These are phyloP conservation scores for Fragilariopsis cylindrus DNA, from an alignment of 108 stramenopile species.

Conservation along the genomic window DNA sequence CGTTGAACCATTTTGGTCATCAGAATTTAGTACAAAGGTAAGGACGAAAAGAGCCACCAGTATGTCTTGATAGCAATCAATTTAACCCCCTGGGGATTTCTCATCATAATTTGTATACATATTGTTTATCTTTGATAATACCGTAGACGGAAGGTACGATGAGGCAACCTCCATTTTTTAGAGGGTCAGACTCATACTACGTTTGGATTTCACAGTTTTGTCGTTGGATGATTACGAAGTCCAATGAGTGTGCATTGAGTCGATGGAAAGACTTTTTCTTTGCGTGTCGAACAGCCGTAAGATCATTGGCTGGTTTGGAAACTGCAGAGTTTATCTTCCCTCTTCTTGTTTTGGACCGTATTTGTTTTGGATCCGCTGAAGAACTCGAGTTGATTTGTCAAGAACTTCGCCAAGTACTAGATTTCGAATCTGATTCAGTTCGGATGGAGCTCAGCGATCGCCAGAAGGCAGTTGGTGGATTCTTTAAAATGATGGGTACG, in stretches of 20 bases:
- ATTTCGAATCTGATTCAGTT: constrained; percentile 21
- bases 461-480: constrained; percentile 62
- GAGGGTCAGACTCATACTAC: constrained; percentile 54
- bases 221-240: constrained; percentile 52
- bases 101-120: not conserved
- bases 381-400: constrained; percentile 54
- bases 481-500: constrained; percentile 71
- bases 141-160: not conserved
- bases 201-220: constrained; percentile 65
- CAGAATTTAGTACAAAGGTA: constrained; percentile 68
- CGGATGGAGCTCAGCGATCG: constrained; percentile 45
- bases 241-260: constrained; percentile 47
- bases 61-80: too few species aligned
- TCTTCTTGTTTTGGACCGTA: constrained; percentile 72
- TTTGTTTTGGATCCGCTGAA: constrained; percentile 70
- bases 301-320: constrained; percentile 60
- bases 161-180: constrained; percentile 74
- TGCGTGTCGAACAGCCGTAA: constrained; percentile 76
- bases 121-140: not conserved
- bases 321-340: constrained; percentile 84
- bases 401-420: constrained; percentile 62
- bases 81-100: too few species aligned
- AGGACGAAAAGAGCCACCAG: not conserved
- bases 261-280: constrained; percentile 72
- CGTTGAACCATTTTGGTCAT: constrained; percentile 85